Evolutionary conservation across 805 yeast species (phyloP), one percentile per base, ranked within the genome.

Genomic region (Schwanniomyces vanrijiae): DNA sequence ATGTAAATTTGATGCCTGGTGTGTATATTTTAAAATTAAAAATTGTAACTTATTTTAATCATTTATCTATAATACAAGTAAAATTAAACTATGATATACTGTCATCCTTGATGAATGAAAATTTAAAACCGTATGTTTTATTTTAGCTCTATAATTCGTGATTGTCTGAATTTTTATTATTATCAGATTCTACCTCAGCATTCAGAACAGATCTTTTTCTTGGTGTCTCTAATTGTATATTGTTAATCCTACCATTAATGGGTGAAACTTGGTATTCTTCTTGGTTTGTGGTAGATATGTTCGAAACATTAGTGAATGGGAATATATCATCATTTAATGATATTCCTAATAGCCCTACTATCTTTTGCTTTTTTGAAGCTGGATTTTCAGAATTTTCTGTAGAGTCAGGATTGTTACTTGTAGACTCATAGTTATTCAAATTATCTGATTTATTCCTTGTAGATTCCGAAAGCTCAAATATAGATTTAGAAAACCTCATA

Each of bases 301-400:
- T 28, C 2, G 45, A 13, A 11, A n/a, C 18, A 16, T 6, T 20
- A 24, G 13, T 24, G 6, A 24, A 3, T 4, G 20, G 40, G 24
- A 42, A 20, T 19, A 39, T 40, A 11, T 44, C 46, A 19, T 48
- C 53, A 20, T 43, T 49, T 19, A 60, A 43, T 40, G 55, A 59
- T 11, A 61, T 60, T 1, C 63, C 66, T n/a, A 61, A 43, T 13
- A 61, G 35, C 1, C 63, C 65, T 11, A 51, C 55, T 21, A 58
- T 54, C 26, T 51, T 56, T 25, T 52, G 55, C 31, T 51, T 52
- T 37, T 48, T 53, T 3, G 42, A 14, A 13, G 26, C 40, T 33
- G 53, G 16, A 11, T 8, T 31, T 3, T 31, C 35, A 31, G 19
- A 7, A 31, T 31, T 31, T 14, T 31, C 35, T 14, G 19, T 11